These are phyloP conservation scores for Monilinia fructicola DNA, from an alignment of 2,329 filamentous ascomycete genomes.

Conservation along the genomic window DNA sequence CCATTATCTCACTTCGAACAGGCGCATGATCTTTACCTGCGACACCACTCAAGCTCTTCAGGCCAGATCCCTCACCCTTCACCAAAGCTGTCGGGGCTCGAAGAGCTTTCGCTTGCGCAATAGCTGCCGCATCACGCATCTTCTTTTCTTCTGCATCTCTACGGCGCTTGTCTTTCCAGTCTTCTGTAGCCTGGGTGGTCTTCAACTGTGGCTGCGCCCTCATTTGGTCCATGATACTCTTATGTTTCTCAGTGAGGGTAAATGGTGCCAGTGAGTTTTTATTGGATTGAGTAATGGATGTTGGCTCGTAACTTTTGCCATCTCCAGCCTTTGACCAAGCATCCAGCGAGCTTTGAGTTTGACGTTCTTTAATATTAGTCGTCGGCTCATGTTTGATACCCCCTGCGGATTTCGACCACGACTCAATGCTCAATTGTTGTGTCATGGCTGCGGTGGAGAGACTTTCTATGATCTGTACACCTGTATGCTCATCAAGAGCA, in stretches of 20 bases:
- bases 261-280: not conserved
- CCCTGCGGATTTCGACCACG: constrained; percentile 57
- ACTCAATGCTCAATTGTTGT: constrained; percentile 61
- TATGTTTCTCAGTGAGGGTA: constrained; percentile 22
- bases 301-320: constrained; percentile 39
- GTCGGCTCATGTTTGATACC: constrained; percentile 21
- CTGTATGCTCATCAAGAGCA: constrained; percentile 59
- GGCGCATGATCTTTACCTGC: constrained; percentile 76
- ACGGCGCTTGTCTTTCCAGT: constrained; percentile 72
- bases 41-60: constrained; percentile 68
- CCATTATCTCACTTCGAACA: constrained; percentile 84
- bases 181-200: constrained; percentile 40
- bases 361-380: constrained; percentile 13
- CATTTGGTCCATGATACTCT: constrained; percentile 34
- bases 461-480: constrained; percentile 51
- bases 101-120: constrained; percentile 67
- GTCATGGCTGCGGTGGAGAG: constrained; percentile 47
- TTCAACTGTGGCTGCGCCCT: constrained; percentile 26
- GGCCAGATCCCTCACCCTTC: constrained; percentile 75
- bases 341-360: constrained; percentile 22
- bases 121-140: constrained; percentile 67
- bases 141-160: constrained; percentile 73
- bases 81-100: constrained; percentile 54
- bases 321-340: constrained; percentile 23
- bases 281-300: constrained; percentile 5